Conservation (phyloP, 176 grass and related monocot species). For the Guadua angustifolia region DNA sequence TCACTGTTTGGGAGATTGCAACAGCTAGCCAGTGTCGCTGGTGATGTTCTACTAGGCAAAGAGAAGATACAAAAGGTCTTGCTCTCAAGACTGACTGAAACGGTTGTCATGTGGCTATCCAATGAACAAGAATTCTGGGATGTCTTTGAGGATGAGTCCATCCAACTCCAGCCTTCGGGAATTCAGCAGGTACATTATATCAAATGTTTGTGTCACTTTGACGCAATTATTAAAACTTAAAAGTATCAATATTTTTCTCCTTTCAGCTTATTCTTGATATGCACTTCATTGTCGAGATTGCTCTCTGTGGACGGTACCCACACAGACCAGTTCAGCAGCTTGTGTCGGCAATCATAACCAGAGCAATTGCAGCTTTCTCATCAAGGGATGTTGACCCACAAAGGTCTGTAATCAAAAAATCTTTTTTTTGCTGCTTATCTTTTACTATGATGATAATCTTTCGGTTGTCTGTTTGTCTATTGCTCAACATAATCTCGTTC, state of each 20-base stretch:
- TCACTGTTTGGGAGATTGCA: slow-evolving; percentile 91
- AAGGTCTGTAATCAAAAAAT: slow-evolving; percentile 61
- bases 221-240: slow-evolving; percentile 13
- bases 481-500: slow-evolving; percentile 20
- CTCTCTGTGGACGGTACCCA: slow-evolving; percentile 82
- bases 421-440: neutral
- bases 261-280: slow-evolving; percentile 95
- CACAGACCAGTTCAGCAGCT: slow-evolving; percentile 89
- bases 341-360: slow-evolving; percentile 78
- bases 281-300: slow-evolving; percentile 97
- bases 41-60: slow-evolving; percentile 86
- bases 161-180: slow-evolving; percentile 70
- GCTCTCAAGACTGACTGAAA: slow-evolving; percentile 89
- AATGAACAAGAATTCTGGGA: slow-evolving; percentile 95
- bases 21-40: slow-evolving; percentile 79
- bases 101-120: slow-evolving; percentile 92
- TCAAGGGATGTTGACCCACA: slow-evolving; percentile 80
- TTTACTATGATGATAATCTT: neutral
- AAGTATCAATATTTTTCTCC: neutral
- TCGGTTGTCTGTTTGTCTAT: slow-evolving; percentile 7
- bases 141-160: slow-evolving; percentile 68
- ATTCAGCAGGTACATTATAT: slow-evolving; percentile 72
- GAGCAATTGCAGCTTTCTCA: slow-evolving; percentile 81
- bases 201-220: neutral
- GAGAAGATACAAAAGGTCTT: slow-evolving; percentile 92